Base-by-base conservation (phyloP, 768 basidiomycete genomes). In the Suillus hirtellus region DNA sequence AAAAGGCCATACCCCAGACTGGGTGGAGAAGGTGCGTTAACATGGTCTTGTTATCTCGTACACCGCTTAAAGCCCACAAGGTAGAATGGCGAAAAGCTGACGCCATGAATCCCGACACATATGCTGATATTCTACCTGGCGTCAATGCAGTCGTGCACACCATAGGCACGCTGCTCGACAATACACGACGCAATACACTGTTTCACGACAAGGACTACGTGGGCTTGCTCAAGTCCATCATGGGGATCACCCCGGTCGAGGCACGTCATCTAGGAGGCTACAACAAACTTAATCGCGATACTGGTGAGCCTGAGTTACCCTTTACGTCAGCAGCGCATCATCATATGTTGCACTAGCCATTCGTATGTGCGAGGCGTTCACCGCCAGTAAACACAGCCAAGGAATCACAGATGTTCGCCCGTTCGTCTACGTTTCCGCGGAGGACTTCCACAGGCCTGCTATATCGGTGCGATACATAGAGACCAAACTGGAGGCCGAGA, bases 401-500 rank as follows among this genome's bases (percentile, higher is more conserved):
- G 66, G 64, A 61, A 60, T 66, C 67, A 62, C 72, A 54, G 70
- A 66, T 63, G 65, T 67, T 61, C 83, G 88, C 63, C 84, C 89
- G 17, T 99, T 99, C 76, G 84, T 98, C 44, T 99, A 92, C 77
- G 81, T 99, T 62, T 99, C 97, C 53, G 97, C 97, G 4, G 96
- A 96, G 71, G 74, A 75, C 24, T 86, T 96, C 52, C 94, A 88
- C 77, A 86, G 93, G 14, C 97, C 96, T 34, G 71, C 95, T 69
- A 85, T 99, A 59, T 88, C 95, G 31, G 82, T 85, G 0, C 79
- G 91, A 42, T 99, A 99, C 78, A 95, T 99, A 68, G 83, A 89
- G 72, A 90, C 93, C 19, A 99, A 99, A 78, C 86, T 96, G n/a
- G 87, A 94, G 69, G 95, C 96, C 11, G 97, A 99, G 72, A 71